Evolutionary conservation across 1,284 basidiomycete genomes (phyloP).

Genomic region (Laetiporus sulphureus): DNA sequence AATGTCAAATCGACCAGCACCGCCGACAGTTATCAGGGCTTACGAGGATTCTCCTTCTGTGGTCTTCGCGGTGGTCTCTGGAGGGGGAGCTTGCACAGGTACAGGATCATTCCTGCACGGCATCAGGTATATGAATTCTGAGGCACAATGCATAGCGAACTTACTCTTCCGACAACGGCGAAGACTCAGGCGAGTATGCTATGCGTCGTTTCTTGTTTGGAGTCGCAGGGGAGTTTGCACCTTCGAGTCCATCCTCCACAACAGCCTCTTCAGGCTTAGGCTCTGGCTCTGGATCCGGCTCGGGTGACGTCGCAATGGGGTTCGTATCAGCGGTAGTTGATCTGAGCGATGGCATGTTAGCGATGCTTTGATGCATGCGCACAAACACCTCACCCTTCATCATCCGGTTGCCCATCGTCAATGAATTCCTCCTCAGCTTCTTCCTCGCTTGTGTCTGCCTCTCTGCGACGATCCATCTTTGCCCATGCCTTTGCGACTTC

Average conservation of each 20-base stretch:
- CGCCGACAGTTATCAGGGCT: too few relatives aligned
- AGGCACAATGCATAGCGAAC: too few relatives aligned
- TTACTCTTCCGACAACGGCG: conserved; percentile 3
- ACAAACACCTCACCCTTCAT: too few relatives aligned
- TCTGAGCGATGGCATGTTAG: too few relatives aligned
- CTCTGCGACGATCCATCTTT: conserved; percentile 30
- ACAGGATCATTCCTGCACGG: too few relatives aligned
- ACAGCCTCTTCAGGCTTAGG: too few relatives aligned
- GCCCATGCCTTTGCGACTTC: conserved; percentile 36
- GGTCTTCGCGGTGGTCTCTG: too few relatives aligned
- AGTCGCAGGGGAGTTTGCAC: not conserved
- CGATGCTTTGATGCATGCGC: too few relatives aligned
- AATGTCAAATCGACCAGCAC: too few relatives aligned
- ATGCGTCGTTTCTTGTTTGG: conserved; percentile 5
- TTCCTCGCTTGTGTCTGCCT: conserved; percentile 34
- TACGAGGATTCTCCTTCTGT: too few relatives aligned
- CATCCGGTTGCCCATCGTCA: conserved; percentile 23
- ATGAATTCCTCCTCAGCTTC: conserved; percentile 37
- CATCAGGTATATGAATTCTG: too few relatives aligned
- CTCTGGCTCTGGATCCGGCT: conserved; percentile 1
- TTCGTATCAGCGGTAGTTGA: not conserved
- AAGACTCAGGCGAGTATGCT: conserved; percentile 3
- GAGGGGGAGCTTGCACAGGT: too few relatives aligned
- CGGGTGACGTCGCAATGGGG: conserved; percentile 6
- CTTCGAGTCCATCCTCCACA: not conserved